These are phyloP conservation scores for Tylopilus sp. DNA, from an alignment of 1,284 basidiomycete species.

Conservation along the genomic window DNA sequence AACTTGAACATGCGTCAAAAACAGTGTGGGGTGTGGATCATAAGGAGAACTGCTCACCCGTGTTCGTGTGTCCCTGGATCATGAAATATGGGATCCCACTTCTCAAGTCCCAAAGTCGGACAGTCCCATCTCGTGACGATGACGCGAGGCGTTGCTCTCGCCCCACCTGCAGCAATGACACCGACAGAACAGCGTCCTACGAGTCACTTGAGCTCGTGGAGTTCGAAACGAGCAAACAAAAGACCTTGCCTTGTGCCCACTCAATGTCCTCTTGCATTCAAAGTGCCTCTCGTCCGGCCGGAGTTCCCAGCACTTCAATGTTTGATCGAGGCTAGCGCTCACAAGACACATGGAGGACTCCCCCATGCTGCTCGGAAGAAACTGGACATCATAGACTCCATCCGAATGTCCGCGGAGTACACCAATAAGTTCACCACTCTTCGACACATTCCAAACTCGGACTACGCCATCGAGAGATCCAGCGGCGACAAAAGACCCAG, in stretches of 20 bases:
- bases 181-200: conserved; percentile 44
- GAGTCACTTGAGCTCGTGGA: conserved; percentile 3
- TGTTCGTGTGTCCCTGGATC: conserved; percentile 48
- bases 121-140: conserved; percentile 46
- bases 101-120: conserved; percentile 45
- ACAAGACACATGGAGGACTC: conserved; percentile 32
- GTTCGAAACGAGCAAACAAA: background rate
- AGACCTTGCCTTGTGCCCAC: conserved; percentile 38
- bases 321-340: conserved; percentile 44
- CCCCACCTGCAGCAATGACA: conserved; percentile 45
- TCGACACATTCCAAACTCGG: conserved; percentile 41
- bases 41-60: conserved; percentile 38
- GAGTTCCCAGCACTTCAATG: conserved; percentile 44
- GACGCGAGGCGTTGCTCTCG: conserved; percentile 47
- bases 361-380: conserved; percentile 26
- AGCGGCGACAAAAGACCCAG: conserved; percentile 42
- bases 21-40: conserved; percentile 27
- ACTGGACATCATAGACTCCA: conserved; percentile 44
- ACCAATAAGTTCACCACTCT: conserved; percentile 29
- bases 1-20: conserved; percentile 56
- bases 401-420: conserved; percentile 40
- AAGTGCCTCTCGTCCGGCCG: conserved; percentile 35
- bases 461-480: conserved; percentile 46
- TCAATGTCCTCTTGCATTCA: conserved; percentile 41
- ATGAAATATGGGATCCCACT: conserved; percentile 45